phyloP scores from a whole-genome alignment of 2,329 filamentous ascomycete genomes.

The Botryotinia calthae region DNA sequence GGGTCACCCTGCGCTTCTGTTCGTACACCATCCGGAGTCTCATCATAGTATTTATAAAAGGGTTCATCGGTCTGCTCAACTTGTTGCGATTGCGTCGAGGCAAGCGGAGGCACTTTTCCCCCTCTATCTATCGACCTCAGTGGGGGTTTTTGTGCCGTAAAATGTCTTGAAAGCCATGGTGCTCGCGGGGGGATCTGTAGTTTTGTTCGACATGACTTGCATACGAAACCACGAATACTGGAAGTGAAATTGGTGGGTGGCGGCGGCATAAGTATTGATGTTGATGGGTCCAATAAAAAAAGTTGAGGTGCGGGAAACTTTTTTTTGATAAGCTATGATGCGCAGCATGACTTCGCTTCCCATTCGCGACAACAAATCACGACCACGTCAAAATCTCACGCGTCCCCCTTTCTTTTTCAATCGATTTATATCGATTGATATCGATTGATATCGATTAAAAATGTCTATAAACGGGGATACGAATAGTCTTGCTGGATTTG shows the following conservation, averaged over 20 bases:
- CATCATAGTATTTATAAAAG: conserved; percentile 32
- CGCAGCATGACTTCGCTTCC: conserved; percentile 23
- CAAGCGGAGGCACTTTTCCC: neutral
- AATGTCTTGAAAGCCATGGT: conserved; percentile 31
- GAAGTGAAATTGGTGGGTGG: conserved; percentile 32
- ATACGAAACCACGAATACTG: conserved; percentile 36
- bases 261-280: conserved; percentile 37
- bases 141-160: conserved; percentile 23
- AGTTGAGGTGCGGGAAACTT: conserved; percentile 22
- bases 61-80: conserved; percentile 16
- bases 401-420: conserved; percentile 9
- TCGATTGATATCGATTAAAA: conserved; percentile 14
- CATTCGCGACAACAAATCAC: conserved; percentile 13
- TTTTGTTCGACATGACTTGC: conserved; percentile 38
- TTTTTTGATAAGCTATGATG: conserved; percentile 24
- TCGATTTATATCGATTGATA: neutral
- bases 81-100: neutral
- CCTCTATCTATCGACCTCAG: conserved; percentile 16
- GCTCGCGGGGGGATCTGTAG: conserved; percentile 27
- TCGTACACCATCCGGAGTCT: conserved; percentile 34
- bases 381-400: conserved; percentile 23
- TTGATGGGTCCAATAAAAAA: conserved; percentile 17
- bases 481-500: conserved; percentile 33
- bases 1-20: conserved; percentile 29
- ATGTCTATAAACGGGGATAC: conserved; percentile 37